These are phyloP conservation scores for Diaporthe longicolla DNA, from an alignment of 2,329 filamentous ascomycete species.

Conservation along the genomic window DNA sequence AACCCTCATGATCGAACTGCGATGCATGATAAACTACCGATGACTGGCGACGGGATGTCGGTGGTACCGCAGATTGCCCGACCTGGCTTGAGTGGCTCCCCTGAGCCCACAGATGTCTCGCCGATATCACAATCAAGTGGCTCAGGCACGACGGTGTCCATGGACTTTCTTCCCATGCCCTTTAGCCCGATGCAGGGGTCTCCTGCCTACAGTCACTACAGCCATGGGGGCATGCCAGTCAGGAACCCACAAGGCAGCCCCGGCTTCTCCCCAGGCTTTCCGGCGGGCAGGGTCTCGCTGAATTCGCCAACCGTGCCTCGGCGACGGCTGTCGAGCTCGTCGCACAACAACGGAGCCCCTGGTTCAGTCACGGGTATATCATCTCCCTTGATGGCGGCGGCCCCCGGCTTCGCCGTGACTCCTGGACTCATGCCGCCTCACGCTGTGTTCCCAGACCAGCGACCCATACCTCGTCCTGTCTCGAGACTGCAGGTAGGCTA, in stretches of 20 bases:
- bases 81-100: neutral
- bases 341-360: neutral
- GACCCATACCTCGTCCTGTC: neutral
- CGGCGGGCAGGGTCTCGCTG: neutral
- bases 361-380: neutral
- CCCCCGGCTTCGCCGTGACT: neutral
- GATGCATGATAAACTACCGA: neutral
- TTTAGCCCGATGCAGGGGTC: neutral
- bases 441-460: neutral
- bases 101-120: neutral
- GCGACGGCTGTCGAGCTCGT: neutral
- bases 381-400: neutral
- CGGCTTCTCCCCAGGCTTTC: neutral
- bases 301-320: neutral
- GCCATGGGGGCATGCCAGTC: neutral
- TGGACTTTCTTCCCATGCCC: neutral
- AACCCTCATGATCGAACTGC: neutral
- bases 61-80: slow-evolving; percentile 1
- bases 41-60: neutral
- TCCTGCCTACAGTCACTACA: neutral
- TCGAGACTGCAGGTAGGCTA: neutral
- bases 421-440: neutral
- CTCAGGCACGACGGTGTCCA: slow-evolving; percentile 3
- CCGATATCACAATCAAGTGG: slow-evolving; percentile 11
- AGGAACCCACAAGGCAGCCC: neutral